phyloP scores from a whole-genome alignment of 164 flowering plant genomes.

The Protea cynaroides region DNA sequence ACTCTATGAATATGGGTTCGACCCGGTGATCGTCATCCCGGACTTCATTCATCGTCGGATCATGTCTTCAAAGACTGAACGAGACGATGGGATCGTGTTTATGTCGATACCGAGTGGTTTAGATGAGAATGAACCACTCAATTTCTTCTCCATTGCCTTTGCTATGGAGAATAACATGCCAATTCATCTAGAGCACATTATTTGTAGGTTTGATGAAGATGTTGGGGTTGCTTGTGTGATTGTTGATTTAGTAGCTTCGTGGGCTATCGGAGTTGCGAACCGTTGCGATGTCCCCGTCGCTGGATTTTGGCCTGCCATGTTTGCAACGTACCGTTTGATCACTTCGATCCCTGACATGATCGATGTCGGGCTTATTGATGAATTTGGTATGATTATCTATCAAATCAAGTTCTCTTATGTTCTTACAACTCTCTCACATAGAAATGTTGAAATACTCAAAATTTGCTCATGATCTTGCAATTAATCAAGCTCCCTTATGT shows the following conservation, averaged over 20 bases:
- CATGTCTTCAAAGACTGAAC: neutral
- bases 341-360: constrained; percentile 57
- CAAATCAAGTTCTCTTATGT: too few species aligned
- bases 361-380: constrained; percentile 40
- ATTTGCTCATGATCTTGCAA: too few species aligned
- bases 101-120: constrained; percentile 44
- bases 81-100: constrained; percentile 14
- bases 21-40: constrained; percentile 44
- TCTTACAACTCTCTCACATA: neutral
- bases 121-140: constrained; percentile 23
- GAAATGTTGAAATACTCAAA: too few species aligned
- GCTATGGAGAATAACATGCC: constrained; percentile 78
- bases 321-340: constrained; percentile 53
- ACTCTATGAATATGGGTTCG: constrained; percentile 34
- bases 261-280: constrained; percentile 55
- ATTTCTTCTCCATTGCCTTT: constrained; percentile 48
- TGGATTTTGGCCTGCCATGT: constrained; percentile 93
- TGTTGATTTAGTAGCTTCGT: constrained; percentile 68
- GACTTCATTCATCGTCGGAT: constrained; percentile 44
- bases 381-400: constrained; percentile 33
- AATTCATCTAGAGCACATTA: constrained; percentile 28
- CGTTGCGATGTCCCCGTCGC: constrained; percentile 38
- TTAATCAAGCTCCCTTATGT: too few species aligned
- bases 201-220: constrained; percentile 19
- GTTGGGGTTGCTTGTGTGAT: constrained; percentile 42